phyloP scores from a whole-genome alignment of 331 rosid species.

The Quercus tomentella region DNA sequence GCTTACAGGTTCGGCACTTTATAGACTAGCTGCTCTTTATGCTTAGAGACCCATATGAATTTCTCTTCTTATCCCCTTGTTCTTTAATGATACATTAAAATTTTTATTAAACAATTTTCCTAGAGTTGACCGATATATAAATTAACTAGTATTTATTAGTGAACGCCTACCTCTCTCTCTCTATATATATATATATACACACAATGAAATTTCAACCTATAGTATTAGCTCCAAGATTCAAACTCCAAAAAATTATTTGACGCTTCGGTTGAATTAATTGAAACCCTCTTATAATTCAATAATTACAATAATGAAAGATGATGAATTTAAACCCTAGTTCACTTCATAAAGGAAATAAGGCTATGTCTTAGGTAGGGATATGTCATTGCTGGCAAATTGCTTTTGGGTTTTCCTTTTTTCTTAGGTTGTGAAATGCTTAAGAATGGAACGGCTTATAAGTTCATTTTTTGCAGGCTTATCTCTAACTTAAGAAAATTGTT shows the following conservation, averaged over 20 bases:
- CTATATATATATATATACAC: too few relatives aligned
- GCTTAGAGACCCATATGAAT: not conserved
- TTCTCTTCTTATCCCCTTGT: not conserved
- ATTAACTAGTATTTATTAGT: not conserved
- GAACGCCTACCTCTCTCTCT: not conserved
- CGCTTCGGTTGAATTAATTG: too few relatives aligned
- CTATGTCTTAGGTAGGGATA: not conserved
- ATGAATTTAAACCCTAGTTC: too few relatives aligned
- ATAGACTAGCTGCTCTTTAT: not conserved
- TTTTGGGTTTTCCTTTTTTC: not conserved
- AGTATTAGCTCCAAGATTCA: too few relatives aligned
- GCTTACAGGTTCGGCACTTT: not conserved
- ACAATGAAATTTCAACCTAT: too few relatives aligned
- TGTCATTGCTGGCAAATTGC: not conserved
- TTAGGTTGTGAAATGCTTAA: not conserved
- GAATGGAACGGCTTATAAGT: not conserved
- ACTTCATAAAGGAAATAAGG: too few relatives aligned
- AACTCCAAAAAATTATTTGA: too few relatives aligned
- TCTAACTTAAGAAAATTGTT: not conserved
- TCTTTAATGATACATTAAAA: not conserved
- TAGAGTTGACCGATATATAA: slow-evolving; percentile 18
- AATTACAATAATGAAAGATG: too few relatives aligned
- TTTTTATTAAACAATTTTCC: not conserved
- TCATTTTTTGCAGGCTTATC: not conserved
- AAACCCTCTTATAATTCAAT: too few relatives aligned